Percentiles rank a stretch among this genome's conserved stretches.
Evolutionary conservation across 768 basidiomycete species (phyloP).

Genomic region (Suillus decipiens): DNA sequence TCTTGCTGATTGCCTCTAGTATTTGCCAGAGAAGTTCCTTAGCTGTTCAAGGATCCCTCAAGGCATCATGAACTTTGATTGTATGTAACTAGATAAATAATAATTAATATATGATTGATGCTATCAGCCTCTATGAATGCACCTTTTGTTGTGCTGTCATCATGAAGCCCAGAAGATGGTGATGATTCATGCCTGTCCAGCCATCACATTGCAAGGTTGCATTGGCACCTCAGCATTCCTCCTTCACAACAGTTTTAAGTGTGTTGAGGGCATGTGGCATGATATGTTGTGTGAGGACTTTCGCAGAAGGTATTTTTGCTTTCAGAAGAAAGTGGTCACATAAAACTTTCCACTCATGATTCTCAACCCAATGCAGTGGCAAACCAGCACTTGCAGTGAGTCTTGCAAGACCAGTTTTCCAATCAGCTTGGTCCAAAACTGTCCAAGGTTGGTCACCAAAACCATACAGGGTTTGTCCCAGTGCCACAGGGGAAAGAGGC

Average conservation of each 20-base stretch:
- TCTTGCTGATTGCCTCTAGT: conserved; percentile 15
- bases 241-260: conserved; percentile 1
- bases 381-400: too few species aligned
- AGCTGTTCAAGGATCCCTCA: conserved; percentile 34
- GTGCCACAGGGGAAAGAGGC: too few species aligned
- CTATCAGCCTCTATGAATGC: background rate
- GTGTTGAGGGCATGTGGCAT: too few species aligned
- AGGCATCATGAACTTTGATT: conserved; percentile 34
- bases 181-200: conserved; percentile 35
- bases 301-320: too few species aligned
- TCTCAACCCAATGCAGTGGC: too few species aligned
- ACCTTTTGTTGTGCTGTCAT: conserved; percentile 25
- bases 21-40: conserved; percentile 31
- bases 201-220: conserved; percentile 38
- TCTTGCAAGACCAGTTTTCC: too few species aligned
- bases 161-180: conserved; percentile 39
- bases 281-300: too few species aligned
- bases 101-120: background rate
- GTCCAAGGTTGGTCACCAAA: too few species aligned
- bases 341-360: too few species aligned
- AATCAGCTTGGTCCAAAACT: too few species aligned
- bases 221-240: conserved; percentile 14
- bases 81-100: conserved; percentile 30
- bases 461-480: background rate
- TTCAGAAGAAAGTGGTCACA: too few species aligned